Conservation (phyloP, 345 rosid genomes). For the Ailanthus altissimus region DNA sequence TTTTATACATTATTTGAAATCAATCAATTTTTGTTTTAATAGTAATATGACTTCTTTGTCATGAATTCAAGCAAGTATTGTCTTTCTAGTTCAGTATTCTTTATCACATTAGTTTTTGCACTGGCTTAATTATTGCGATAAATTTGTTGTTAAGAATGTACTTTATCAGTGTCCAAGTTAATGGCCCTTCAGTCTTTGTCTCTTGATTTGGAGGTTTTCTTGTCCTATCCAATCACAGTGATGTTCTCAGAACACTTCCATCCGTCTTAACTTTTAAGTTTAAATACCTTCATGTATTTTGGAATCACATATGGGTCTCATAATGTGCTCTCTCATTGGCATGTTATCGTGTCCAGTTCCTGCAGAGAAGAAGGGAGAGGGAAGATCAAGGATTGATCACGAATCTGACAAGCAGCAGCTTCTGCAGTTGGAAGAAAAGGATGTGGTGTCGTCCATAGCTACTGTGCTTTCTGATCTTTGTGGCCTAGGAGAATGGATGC, state of each 20-base stretch:
- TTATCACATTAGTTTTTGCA: not conserved
- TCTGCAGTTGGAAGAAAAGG: constrained; percentile 91
- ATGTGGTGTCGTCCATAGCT: constrained; percentile 97
- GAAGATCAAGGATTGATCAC: constrained; percentile 74
- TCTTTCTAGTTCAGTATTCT: not conserved
- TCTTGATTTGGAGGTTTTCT: not conserved
- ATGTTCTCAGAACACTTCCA: not conserved
- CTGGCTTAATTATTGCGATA: not conserved
- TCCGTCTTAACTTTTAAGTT: not conserved
- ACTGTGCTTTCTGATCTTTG: constrained; percentile 96
- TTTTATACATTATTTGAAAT: not conserved
- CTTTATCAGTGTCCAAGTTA: not conserved
- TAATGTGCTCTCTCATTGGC: constrained; percentile 17
- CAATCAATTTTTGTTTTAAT: not conserved
- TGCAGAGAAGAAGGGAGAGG: constrained; percentile 82
- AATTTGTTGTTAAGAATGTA: not conserved
- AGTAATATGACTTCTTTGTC: not conserved
- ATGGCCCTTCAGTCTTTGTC: not conserved
- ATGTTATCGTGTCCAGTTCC: constrained; percentile 35
- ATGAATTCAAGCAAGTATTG: not conserved
- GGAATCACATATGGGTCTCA: not conserved
- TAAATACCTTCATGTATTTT: not conserved
- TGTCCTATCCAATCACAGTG: not conserved
- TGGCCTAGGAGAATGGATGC: constrained; percentile 99
- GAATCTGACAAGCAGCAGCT: constrained; percentile 95